A percentile compares a stretch with the other conserved stretches of the same genome.
Evolutionary conservation across 73 alveolate genomes (phyloP).

Genomic region (Tetrahymena elliotti): DNA sequence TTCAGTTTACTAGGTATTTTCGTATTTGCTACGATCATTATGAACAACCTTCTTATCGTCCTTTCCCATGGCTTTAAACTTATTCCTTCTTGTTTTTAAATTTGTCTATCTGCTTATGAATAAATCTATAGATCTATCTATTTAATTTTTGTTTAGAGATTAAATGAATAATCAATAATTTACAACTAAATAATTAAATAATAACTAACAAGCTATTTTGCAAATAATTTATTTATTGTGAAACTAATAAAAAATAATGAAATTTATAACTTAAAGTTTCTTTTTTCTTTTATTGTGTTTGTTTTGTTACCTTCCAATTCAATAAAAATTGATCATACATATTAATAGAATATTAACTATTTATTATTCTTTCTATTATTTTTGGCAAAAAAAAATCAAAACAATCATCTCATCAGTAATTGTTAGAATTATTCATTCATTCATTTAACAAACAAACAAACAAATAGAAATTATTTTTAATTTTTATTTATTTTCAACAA

Average conservation of each 20-base stretch:
- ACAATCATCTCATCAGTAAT: background rate
- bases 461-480: no score
- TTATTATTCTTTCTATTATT: background rate
- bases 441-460: background rate
- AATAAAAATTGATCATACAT: background rate
- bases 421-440: background rate
- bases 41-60: background rate
- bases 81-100: background rate
- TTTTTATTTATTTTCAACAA: no score
- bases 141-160: no score
- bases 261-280: background rate
- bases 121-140: background rate
- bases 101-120: background rate
- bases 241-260: background rate
- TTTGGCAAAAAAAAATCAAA: background rate
- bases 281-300: background rate
- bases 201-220: background rate
- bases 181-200: no score
- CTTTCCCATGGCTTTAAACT: background rate
- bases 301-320: background rate
- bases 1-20: slow-evolving; percentile 25
- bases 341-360: background rate
- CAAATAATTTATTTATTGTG: background rate
- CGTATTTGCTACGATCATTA: slow-evolving; percentile 17
- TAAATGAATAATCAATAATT: no score